These are phyloP conservation scores for Persicaria tinctoria DNA, from an alignment of 148 eudicot species.

Conservation along the genomic window DNA sequence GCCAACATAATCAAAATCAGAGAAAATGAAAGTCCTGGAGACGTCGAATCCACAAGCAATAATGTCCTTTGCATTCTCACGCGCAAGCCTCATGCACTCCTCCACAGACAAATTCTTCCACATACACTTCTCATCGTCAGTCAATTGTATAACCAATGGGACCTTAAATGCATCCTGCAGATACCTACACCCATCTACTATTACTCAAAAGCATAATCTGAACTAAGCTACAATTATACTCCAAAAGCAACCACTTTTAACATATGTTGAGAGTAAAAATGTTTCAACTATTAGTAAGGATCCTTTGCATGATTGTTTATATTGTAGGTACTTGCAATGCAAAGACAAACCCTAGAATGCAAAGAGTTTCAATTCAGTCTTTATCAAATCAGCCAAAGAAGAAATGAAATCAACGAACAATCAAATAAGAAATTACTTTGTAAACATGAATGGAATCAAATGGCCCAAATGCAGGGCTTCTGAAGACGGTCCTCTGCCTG, in stretches of 20 bases:
- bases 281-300: not conserved
- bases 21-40: constrained; percentile 81
- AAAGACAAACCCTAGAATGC: not conserved
- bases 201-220: constrained; percentile 13
- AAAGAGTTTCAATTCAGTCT: not conserved
- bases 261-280: not conserved
- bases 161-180: constrained; percentile 98
- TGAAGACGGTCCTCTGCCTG: constrained; percentile 94
- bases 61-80: constrained; percentile 96
- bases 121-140: constrained; percentile 98
- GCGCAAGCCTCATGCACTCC: constrained; percentile 91
- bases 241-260: not conserved
- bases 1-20: constrained; percentile 84
- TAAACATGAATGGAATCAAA: constrained; percentile 93
- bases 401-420: not conserved
- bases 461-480: constrained; percentile 95
- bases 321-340: not conserved
- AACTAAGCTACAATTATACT: not conserved
- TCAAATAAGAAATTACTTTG: constrained; percentile 46
- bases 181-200: constrained; percentile 49
- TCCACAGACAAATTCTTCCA: constrained; percentile 90
- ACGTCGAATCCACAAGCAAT: constrained; percentile 97
- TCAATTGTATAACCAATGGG: constrained; percentile 89
- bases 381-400: not conserved
- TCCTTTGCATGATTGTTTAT: not conserved